Evolutionary conservation across 441 rosid species (phyloP).

Genomic region (Manihot esculenta): DNA sequence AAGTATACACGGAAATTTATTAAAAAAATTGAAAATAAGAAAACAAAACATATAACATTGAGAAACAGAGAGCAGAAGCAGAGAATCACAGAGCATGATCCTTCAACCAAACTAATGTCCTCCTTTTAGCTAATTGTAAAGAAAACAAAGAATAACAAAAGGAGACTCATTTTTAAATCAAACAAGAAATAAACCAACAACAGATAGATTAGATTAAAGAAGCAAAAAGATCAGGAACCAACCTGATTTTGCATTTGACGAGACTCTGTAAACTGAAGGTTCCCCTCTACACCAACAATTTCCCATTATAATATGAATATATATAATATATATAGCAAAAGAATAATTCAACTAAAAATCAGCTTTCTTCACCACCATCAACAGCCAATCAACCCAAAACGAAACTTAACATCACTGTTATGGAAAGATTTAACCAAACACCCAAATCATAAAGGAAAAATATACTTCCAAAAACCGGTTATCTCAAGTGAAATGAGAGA

Average conservation of each 20-base stretch:
- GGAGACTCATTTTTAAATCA: constrained; percentile 5
- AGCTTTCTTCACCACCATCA: constrained; percentile 21
- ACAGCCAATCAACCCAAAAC: constrained; percentile 20
- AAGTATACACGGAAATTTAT: background rate
- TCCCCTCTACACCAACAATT: constrained; percentile 74
- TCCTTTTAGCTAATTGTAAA: background rate
- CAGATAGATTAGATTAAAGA: background rate
- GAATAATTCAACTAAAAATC: background rate
- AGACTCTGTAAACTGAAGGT: constrained; percentile 63
- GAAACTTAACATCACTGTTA: background rate
- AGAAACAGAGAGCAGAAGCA: background rate
- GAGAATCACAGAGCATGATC: constrained; percentile 13
- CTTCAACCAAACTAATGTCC: background rate
- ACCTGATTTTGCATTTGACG: constrained; percentile 80
- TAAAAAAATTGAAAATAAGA: background rate
- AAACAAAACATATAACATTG: background rate
- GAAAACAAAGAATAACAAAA: background rate
- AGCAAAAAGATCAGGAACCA: constrained; percentile 18
- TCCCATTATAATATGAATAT: constrained; percentile 45
- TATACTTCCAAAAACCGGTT: constrained; percentile 13
- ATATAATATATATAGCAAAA: background rate
- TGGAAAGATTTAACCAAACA: background rate
- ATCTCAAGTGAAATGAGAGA: constrained; percentile 14
- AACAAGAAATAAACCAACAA: background rate
- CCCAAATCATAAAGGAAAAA: constrained; percentile 6